Base-by-base conservation (phyloP, 495 filamentous ascomycete genomes). In the Penicillium atrosanguineum region DNA sequence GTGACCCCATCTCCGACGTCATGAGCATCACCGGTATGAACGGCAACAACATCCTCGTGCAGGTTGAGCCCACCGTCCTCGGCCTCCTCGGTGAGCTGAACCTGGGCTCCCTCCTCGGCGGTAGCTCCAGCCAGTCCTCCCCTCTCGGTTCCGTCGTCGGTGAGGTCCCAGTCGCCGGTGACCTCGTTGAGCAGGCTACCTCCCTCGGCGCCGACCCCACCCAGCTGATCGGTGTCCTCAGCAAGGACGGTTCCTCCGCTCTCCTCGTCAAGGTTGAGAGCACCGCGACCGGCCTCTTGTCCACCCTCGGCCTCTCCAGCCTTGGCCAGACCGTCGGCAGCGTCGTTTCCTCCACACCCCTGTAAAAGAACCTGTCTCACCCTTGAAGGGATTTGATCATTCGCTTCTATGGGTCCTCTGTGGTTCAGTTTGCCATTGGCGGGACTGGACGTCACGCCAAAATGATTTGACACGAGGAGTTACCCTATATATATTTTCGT, bases 191-290 rank as follows among this genome's bases (percentile, higher is more conserved):
- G 18, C 16, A 43, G 18, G 59, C 49, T 36, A 25, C 48, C 37
- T 43, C 26, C 19, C 46, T 63, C 23, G 55, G 47, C 21, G 55
- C 49, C 25, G 52, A 53, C 50, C 43, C 47, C 39, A 52, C 38
- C 48, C 46, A 59, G 50, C 49, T 67, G 36, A 46, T 67, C 44
- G 59, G 50, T 44, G 58, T 66, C 44, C 53, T 56, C 36, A 20
- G 44, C 23, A n/a, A 53, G 37, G 50, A 59, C 26, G 56, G 57
- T 23, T 26, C 41, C 42, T 65, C 63, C 16, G 52, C 54, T 28
- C 43, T 64, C 28, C 53, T 67, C 26, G 50, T 67, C 44, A 54
- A 64, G 58, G 53, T 64, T 16, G 56, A 59, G 34, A 41, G 50
- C 47, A 44, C 53, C 41, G 46, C 47, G 26, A 29, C 56, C 25